These are phyloP conservation scores for Exophiala viscosa DNA, from an alignment of 2,329 filamentous ascomycete genomes.

Conservation along the genomic window DNA sequence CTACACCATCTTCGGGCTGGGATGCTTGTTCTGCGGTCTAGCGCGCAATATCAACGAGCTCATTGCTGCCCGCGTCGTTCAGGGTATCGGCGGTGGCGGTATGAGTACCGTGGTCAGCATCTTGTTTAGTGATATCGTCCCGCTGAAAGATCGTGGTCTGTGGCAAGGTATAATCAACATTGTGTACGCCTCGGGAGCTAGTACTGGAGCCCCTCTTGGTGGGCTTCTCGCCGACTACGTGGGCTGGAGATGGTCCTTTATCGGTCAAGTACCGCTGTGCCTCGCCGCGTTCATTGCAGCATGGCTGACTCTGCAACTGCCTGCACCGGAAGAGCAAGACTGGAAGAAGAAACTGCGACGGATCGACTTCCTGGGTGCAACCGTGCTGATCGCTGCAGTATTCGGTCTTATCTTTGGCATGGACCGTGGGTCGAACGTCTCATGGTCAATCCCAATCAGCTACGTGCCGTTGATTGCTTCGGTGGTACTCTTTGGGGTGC, in stretches of 20 bases:
- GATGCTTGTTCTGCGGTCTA: conserved; percentile 39
- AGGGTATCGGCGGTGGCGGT: conserved; percentile 45
- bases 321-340: conserved; percentile 54
- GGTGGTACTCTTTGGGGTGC: conserved; percentile 60
- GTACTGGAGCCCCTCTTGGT: conserved; percentile 53
- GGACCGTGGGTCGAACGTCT: conserved; percentile 68
- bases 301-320: conserved; percentile 59
- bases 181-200: conserved; percentile 20
- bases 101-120: conserved; percentile 45
- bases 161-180: conserved; percentile 36
- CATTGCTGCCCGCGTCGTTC: conserved; percentile 37
- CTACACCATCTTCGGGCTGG: conserved; percentile 40
- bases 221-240: conserved; percentile 59
- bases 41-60: conserved; percentile 37
- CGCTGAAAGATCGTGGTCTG: conserved; percentile 46
- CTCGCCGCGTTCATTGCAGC: conserved; percentile 63
- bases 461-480: conserved; percentile 56
- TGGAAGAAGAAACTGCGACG: conserved; percentile 64
- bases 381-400: conserved; percentile 64
- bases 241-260: conserved; percentile 70
- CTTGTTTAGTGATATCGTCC: conserved; percentile 48
- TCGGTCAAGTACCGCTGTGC: conserved; percentile 67
- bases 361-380: conserved; percentile 70
- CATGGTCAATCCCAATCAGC: conserved; percentile 60
- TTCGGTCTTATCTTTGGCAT: conserved; percentile 65